Evolutionary conservation across 208 protist genomes (phyloP), one percentile per base, ranked within the genome.

Genomic region (Lotmaria passim): DNA sequence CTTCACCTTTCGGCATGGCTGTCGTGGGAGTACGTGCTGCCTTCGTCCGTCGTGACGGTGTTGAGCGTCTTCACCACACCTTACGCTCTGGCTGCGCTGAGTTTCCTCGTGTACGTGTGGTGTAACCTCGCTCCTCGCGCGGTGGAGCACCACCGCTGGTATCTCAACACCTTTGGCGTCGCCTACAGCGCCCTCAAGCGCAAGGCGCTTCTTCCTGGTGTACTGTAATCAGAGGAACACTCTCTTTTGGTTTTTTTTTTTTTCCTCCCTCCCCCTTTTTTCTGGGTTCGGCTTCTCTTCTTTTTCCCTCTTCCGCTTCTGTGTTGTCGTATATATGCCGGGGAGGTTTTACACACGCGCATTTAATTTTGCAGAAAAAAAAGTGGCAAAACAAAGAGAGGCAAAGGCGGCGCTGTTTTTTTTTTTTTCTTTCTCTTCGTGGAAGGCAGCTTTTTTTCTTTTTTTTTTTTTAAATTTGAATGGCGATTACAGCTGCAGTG

Each of bases 101-200:
- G 84, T 64, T 96, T 94, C 71, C 19, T 77, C 7, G 52, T 89
- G 28, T 96, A 93, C 61, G 83, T 85, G 46, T 12, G 83, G 33
- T 70, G 79, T 30, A 96, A 96, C 61, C 58, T 94, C 15, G 60
- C 88, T 14, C 90, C 90, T 12, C 86, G 90, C 6, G 90, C 73
- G 1, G 48, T 68, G 28, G 78, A 73, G 46, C 87, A 93, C 56
- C 90, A 96, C 56, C 52, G 14, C 30, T 96, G 87, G 86, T 96
- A 96, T 60, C 8, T 24, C 1, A 28, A 59, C 39, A 80, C 61
- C 44, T 96, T 96, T 61, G 87, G 87, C 2, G 57, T 73, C 17
- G 41, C 36, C 4, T 96, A 96, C 64, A 41, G 21, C 0, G 46
- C 34, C 10, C 76, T 95, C 10, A 4, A 69, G 17, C 81, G 86